Conservation (phyloP, 1,284 basidiomycete genomes). For the Agaricales sp. region DNA sequence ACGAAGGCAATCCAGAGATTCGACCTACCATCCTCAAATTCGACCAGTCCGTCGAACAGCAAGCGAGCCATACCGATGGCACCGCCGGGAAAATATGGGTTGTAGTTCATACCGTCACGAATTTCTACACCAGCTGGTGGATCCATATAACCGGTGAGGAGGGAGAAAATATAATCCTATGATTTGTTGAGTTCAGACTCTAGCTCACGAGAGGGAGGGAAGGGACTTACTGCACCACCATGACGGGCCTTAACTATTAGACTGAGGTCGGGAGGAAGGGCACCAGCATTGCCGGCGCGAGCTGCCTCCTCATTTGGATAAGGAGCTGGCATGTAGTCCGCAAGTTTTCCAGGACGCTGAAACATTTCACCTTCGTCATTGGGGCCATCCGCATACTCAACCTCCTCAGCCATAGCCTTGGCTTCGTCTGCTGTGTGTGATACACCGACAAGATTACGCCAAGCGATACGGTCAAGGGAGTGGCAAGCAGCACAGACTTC, state of each 20-base stretch:
- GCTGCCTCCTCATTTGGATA: constrained; percentile 99
- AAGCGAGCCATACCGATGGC: constrained; percentile 98
- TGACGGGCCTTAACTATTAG: constrained; percentile 98
- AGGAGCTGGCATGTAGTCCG: constrained; percentile 93
- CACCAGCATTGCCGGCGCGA: constrained; percentile 88
- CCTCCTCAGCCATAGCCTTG: constrained; percentile 89
- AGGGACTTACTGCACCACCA: constrained; percentile 73
- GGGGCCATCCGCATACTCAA: constrained; percentile 96
- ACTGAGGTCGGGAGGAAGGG: constrained; percentile 93
- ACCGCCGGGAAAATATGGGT: constrained; percentile 95
- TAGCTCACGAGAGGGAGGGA: background rate
- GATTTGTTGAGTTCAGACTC: constrained; percentile 3
- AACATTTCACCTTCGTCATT: constrained; percentile 97
- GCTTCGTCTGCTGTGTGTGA: constrained; percentile 93
- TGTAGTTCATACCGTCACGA: constrained; percentile 97
- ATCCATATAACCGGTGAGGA: constrained; percentile 95
- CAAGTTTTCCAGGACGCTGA: constrained; percentile 92
- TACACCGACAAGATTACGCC: constrained; percentile 98
- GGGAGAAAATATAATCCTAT: constrained; percentile 95
- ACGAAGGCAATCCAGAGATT: background rate
- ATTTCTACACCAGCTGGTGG: constrained; percentile 95
- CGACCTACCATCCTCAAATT: constrained; percentile 79
- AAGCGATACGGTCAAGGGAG: constrained; percentile 97
- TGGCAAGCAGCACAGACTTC: constrained; percentile 99
- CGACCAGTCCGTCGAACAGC: constrained; percentile 90